Evolutionary conservation across 164 flowering plant genomes (phyloP), one percentile per base, ranked within the genome.

Genomic region (Protea cynaroides): DNA sequence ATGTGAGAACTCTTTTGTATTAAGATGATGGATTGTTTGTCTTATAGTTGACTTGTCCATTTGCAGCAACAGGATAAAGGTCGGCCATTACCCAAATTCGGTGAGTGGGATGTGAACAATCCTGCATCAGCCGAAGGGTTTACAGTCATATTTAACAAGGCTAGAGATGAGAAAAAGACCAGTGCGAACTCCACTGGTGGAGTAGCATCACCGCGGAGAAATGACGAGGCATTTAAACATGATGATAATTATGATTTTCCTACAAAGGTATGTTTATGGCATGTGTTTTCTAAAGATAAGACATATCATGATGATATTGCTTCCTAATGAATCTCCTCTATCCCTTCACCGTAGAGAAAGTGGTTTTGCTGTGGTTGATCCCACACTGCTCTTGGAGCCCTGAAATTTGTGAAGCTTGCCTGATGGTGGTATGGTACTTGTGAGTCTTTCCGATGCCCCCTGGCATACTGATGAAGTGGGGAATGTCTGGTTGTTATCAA

Each of bases 71-170:
- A 77, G 78, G 83, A 78, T 25, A 79, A 56, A 70, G 87, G 83
- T 43, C 66, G 76, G 34, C 82, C 88, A 17, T 73, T 87, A 72
- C 93, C 93, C 10, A 87, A 87, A 67, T 87, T 87, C 65, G 93
- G 93, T 1, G 90, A 87, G 61, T 85, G 93, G 93, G 93, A 87
- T 74, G 90, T 85, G 29, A 87, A 84, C 52, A 81, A 87, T 65
- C 93, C 90, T 15, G 88, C 87, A 17, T 78, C 88, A 9, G 87
- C 89, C 7, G 89, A 81, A 64, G 88, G 90, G 44, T 85, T 82
- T 58, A 86, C 93, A 0, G 87, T 87, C 63, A 87, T 87, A 62
- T 87, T 87, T 62, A 81, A 78, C 82, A 84, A 82, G 78, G 93
- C 90, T 29, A 84, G 90, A 71, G 83, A 84, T 74, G 90, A 85